Evolutionary conservation across 805 yeast genomes (phyloP), one percentile per base, ranked within the genome.

Genomic region (Wickerhamiella cacticola): DNA sequence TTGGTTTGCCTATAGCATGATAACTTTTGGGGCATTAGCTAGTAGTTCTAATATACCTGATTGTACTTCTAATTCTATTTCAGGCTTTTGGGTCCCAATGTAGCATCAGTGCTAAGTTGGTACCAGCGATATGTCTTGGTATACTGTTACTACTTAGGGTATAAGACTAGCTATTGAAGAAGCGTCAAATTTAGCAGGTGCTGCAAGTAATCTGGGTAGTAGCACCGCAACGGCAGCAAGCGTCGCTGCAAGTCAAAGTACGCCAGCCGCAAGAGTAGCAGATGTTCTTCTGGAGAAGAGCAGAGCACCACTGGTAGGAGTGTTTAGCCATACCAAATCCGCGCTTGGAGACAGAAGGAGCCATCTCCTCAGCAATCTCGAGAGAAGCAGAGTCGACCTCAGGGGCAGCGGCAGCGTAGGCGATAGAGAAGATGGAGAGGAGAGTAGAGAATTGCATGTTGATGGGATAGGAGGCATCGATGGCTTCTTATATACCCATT

Each of bases 221-320:
- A 12, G 41, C 41, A 36, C 41, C 41, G 21, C 41, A 36, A 12
- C 26, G 25, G 25, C 41, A 36, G 25, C 41, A 36, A 25, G 41
- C 25, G 21, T 22, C 25, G n/a, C 15, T 36, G 41, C 41, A 36
- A 36, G 26, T 12, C 24, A 36, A 13, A 22, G 25, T 12, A 12
- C 25, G 41, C 26, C 41, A 19, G 7, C 41, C 41, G 21, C 41
- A 36, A 5, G 24, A 21, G 25, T 36, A 36, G 25, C 41, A 36
- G 25, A 22, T 36, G 25, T 19, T 36, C 25, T 36, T 36, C 4
- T 19, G 26, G 25, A 36, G 13, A 12, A 36, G 41, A 36, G 41
- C 41, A 21, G 24, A 19, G 25, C 41, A 36, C 24, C 25, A 36
- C 25, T 36, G 26, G 25, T 36, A 36, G 16, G 36, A 31, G 15